Evolutionary conservation across 78 protist species (phyloP), one percentile per base, ranked within the genome.

Genomic region (Dictyostelium purpureum): DNA sequence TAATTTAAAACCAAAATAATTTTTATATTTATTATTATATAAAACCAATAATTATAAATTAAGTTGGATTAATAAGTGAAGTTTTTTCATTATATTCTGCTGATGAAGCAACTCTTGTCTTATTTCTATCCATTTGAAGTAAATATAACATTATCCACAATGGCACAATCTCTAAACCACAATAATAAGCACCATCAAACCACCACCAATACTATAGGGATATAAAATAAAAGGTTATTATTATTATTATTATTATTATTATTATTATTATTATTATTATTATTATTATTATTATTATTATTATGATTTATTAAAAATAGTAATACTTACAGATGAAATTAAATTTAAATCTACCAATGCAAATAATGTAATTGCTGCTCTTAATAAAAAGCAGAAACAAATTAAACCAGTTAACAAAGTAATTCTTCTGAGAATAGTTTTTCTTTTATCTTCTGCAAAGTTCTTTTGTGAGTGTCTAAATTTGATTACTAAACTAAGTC

Each of bases 131-230:
- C 75, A 73, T 73, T 59, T 40, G 59, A 12, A 83, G 47, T 40
- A 73, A 21, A 67, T 83, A 83, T 4, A 83, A 37, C 79, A 73
- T 83, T 1, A 83, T 83, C 78, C 59, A 52, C 18, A 83, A 26
- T 54, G 91, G 91, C 10, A 83, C 47, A 45, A 83, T 45, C 37
- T 83, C 91, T 6, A 83, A 52, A 24, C 31, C n/a, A 59, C 33
- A 31, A 54, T 28, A 83, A 59, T 73, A 83, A 3, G 49, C 71
- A 2, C 76, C 91, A 83, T 83, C 81, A 73, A 83, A 83, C 91
- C 91, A 83, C 90, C 90, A 83, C 90, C 90, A 81, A 31, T 31
- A 12, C 90, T 81, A 52, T 12, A 40, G 10, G 18, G 12, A 38
- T 18, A 49, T 35, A 7, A 57, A 19, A n/a, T 12, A 35, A 54